Base-by-base conservation (phyloP, 2,329 filamentous ascomycete species). In the Stagonosporopsis vannaccii region DNA sequence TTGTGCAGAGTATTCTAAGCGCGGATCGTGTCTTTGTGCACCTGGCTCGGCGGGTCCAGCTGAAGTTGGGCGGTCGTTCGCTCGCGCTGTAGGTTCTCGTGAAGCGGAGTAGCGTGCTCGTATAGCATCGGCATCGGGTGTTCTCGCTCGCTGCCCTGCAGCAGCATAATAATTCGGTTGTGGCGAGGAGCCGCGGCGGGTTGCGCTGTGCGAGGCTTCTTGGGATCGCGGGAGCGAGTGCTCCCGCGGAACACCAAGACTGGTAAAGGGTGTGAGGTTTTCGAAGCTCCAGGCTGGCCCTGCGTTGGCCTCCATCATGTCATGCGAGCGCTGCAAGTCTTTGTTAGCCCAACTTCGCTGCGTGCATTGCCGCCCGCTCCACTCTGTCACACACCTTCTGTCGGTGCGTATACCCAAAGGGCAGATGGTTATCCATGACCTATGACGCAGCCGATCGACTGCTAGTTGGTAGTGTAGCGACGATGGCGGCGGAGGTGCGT, bases 391-490 rank as follows among this genome's bases (percentile, higher is more conserved):
- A 62, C 50, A 74, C 72, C 71, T 75, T 75, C 35, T 71, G 65
- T 68, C 70, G 65, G 56, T 70, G 70, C 61, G 65, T 62, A 54
- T 67, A 74, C 53, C 70, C 70, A 57, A 70, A 72, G 35, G 62
- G 62, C 56, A 71, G 48, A 41, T 66, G 63, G 57, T 56, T 61
- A 37, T 72, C 72, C 68, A 72, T 74, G 59, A 62, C 68, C 70
- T 60, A 56, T 49, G 43, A 45, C 41, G 50, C 33, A 35, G 43
- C 20, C 23, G 20, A 19, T 22, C 40, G 35, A 41, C 25, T 30
- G 26, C 15, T 17, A 35, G 11, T 37, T 44, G 23, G 28, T 39
- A 23, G 33, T 42, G 50, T 32, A 15, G 39, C 15, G 23, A 42
- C 36, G 25, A 43, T 22, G 51, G 23, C 20, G 46, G 17, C 17